Conservation (phyloP, 1,284 basidiomycete genomes). For the Malassezia obtusa region DNA sequence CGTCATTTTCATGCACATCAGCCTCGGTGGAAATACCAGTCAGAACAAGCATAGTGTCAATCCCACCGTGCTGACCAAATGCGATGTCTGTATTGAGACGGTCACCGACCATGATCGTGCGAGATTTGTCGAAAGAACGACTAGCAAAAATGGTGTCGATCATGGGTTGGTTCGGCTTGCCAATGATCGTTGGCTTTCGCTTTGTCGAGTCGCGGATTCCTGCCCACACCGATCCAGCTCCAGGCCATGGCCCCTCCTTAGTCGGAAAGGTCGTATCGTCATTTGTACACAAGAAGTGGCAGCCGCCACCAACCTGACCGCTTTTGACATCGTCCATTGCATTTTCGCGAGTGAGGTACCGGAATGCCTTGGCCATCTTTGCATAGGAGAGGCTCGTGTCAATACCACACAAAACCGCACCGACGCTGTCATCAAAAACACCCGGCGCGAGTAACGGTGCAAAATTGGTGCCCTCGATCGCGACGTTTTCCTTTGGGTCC, state of each 20-base stretch:
- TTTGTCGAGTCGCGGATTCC: conserved; percentile 67
- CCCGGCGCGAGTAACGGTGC: conserved; percentile 53
- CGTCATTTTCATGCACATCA: conserved; percentile 54
- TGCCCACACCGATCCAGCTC: conserved; percentile 68
- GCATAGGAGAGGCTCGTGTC: conserved; percentile 58
- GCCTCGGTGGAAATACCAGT: conserved; percentile 57
- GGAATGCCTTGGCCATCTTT: conserved; percentile 84
- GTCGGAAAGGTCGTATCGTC: conserved; percentile 81
- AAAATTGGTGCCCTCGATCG: conserved; percentile 62
- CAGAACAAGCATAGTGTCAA: conserved; percentile 79
- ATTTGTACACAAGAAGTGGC: conserved; percentile 84
- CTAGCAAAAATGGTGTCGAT: conserved; percentile 91
- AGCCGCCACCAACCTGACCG: conserved; percentile 60
- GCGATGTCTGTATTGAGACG: conserved; percentile 86
- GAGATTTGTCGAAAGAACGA: conserved; percentile 56
- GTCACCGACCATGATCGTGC: conserved; percentile 91
- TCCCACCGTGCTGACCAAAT: conserved; percentile 75
- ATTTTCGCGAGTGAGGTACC: conserved; percentile 58
- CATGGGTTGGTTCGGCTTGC: conserved; percentile 86
- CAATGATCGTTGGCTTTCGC: conserved; percentile 64
- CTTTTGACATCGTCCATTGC: conserved; percentile 25
- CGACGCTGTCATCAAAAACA: conserved; percentile 65
- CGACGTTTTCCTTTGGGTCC: conserved; percentile 68
- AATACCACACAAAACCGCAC: conserved; percentile 76
- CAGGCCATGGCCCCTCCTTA: conserved; percentile 68